Evolutionary conservation across 2,329 filamentous ascomycete species (phyloP), one percentile per base, ranked within the genome.

Genomic region (Colletotrichum acutatum): DNA sequence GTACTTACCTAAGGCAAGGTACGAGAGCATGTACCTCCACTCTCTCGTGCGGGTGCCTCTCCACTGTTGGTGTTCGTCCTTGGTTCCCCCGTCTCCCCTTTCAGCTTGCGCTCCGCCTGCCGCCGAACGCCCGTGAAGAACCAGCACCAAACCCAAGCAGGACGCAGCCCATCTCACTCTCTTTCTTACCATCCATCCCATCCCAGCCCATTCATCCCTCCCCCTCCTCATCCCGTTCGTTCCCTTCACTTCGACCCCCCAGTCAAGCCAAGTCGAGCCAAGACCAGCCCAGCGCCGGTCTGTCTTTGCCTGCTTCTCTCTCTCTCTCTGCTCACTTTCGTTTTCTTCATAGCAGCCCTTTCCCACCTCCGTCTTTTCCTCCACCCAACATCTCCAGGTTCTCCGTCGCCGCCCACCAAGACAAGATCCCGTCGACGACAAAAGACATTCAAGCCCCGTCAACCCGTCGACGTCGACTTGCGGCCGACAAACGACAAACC

Each of bases 311-410:
- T 53, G 28, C 32, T 30, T 62, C 68, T 59, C 59, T 54, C 68
- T 59, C 59, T 54, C 59, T 71, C 42, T 56, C 66, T 63, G 52
- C 65, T 63, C 53, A 72, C 66, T 60, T 60, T 65, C 60, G 54
- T 72, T 72, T 72, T 54, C 69, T 70, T 65, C 70, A 60, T 49
- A 34, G 42, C n/a, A 49, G 12, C 42, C 26, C n/a, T 26, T 62
- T 52, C 26, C 62, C 66, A 69, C 28, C 30, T 59, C 32, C 34
- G 37, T 62, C 54, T 42, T 16, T 46, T 58, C 68, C 61, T 73
- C 61, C 71, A 67, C 61, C 61, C 54, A 62, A 71, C 67, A 63
- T 62, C 61, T 74, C 53, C 68, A 74, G 67, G 28, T 71, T 53
- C 32, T 53, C 34, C 56, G n/a, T 65, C 42, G 64, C 66, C 60